These are phyloP conservation scores for Ophiostoma sp. DNA, from an alignment of 2,329 filamentous ascomycete species.

Conservation along the genomic window DNA sequence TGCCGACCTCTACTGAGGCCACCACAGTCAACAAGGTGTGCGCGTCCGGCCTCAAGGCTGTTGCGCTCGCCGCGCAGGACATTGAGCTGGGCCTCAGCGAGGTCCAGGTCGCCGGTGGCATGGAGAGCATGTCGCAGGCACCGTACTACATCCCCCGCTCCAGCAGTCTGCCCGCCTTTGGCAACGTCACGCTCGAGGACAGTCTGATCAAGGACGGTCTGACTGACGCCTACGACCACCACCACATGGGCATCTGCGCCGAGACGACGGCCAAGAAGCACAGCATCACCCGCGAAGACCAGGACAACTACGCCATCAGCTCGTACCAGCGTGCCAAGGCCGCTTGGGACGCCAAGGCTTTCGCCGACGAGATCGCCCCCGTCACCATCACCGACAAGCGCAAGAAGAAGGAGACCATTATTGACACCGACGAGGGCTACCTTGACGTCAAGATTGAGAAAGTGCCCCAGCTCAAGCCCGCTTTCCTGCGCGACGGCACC, in stretches of 20 bases:
- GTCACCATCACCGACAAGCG: constrained; percentile 71
- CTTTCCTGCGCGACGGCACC: constrained; percentile 80
- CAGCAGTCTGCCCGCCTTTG: constrained; percentile 81
- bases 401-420: constrained; percentile 74
- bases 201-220: constrained; percentile 92
- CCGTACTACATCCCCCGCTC: constrained; percentile 86
- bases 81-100: constrained; percentile 89
- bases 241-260: constrained; percentile 97
- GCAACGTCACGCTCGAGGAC: constrained; percentile 84
- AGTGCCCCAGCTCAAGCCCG: constrained; percentile 81
- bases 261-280: constrained; percentile 92
- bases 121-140: constrained; percentile 96
- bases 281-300: constrained; percentile 75
- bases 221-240: constrained; percentile 93
- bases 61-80: constrained; percentile 86
- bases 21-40: constrained; percentile 98
- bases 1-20: constrained; percentile 78
- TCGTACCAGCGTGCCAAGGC: constrained; percentile 88
- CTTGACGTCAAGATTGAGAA: constrained; percentile 85
- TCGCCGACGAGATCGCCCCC: constrained; percentile 85
- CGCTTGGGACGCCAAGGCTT: constrained; percentile 80
- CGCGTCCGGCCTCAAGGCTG: constrained; percentile 90
- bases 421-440: constrained; percentile 86
- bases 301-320: constrained; percentile 87
- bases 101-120: constrained; percentile 88